Base-by-base conservation (phyloP, 305 asterid species). In the Salvia sclarea region DNA sequence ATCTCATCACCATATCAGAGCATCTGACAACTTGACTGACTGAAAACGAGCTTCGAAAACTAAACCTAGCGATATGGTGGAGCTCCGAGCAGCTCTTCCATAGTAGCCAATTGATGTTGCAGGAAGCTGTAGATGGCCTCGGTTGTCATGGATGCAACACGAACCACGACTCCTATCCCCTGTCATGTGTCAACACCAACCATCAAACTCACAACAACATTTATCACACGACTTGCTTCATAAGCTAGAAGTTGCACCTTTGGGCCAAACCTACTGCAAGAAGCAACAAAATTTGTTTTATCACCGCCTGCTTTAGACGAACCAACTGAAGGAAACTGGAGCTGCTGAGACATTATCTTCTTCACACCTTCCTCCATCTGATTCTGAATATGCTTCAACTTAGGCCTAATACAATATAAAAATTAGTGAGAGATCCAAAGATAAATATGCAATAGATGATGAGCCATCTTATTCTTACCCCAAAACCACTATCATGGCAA, bases 261-360 rank as follows among this genome's bases (percentile, higher is more conserved):
- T 14, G 87, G 91, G 64, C 99, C 99, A 78, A 94, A 91, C 45
- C 77, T 72, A 64, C 95, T 94, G 80, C 93, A 87, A 68, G 96
- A 91, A 82, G 93, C 97, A 33, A 91, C 58, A 70, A 94, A 85
- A 54, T 74, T 67, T 12, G 98, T 96, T 73, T 82, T 73, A 28
- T 66, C 54, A 14, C 52, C 40, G 37, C 31, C 65, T 30, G 73
- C 35, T 33, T 72, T 74, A 20, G 69, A 49, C 16, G 52, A 66
- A 60, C 84, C 55, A 57, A 71, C 38, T 59, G 93, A 82, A 74
- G 96, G 90, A 70, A 44, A 16, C 50, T 63, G 80, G 68, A 94
- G 83, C 71, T 84, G 91, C 78, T 81, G 82, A 66, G 95, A 89
- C 97, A 89, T 91, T 76, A 89, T 50, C 57, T 80, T 86, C 92